phyloP scores from a whole-genome alignment of 73 alveolate genomes.

The Urostyla sp. region DNA sequence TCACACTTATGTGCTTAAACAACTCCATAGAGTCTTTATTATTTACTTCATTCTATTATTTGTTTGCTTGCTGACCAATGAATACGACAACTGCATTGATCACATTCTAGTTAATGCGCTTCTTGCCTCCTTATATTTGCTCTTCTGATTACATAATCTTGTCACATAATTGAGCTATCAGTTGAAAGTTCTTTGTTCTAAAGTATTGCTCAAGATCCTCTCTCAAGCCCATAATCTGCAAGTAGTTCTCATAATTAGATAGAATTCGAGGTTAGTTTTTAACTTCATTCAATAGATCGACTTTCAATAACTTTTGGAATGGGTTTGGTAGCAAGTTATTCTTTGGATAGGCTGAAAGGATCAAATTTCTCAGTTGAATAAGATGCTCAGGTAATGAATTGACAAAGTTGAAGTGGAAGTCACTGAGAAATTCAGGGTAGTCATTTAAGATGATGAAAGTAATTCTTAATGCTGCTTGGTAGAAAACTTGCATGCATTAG shows the following conservation, averaged over 20 bases:
- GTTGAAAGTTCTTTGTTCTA: constrained; percentile 45
- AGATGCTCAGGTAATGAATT: constrained; percentile 81
- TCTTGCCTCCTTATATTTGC: constrained; percentile 61
- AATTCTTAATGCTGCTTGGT: constrained; percentile 80
- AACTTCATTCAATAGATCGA: constrained; percentile 75
- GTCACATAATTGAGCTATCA: constrained; percentile 68
- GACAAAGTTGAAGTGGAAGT: constrained; percentile 91
- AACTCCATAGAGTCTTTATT: constrained; percentile 72
- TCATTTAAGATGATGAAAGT: constrained; percentile 82
- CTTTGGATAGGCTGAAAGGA: constrained; percentile 93
- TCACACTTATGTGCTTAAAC: constrained; percentile 71
- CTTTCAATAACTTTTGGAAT: constrained; percentile 76
- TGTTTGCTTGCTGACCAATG: constrained; percentile 73
- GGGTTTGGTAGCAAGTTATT: constrained; percentile 86
- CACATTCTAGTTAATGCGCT: constrained; percentile 71
- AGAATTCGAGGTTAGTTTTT: constrained; percentile 63
- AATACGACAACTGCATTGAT: constrained; percentile 83
- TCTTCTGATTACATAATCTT: constrained; percentile 68
- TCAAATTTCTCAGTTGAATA: constrained; percentile 86
- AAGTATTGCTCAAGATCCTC: constrained; percentile 78
- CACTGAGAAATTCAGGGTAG: constrained; percentile 95
- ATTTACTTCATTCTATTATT: constrained; percentile 24
- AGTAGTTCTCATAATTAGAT: constrained; percentile 57
- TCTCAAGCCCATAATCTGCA: constrained; percentile 51
- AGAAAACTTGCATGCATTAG: constrained; percentile 67